Conservation (phyloP, 2,329 filamentous ascomycete genomes). For the Alternaria sp. region DNA sequence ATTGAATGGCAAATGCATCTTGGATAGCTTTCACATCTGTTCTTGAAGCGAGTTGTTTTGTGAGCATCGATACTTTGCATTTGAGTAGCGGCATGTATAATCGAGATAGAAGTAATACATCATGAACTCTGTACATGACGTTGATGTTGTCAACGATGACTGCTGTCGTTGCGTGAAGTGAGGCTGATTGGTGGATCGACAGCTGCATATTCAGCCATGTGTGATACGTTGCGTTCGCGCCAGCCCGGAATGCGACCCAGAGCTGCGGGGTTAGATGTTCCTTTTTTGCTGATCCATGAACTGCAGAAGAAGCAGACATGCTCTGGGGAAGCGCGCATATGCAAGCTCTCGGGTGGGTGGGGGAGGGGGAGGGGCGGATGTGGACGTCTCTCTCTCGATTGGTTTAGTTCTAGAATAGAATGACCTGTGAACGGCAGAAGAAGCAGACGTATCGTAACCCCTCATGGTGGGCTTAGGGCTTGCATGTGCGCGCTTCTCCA, state of each 20-base stretch:
- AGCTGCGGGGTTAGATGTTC: background rate
- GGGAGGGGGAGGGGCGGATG: too few species aligned
- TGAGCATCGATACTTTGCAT: background rate
- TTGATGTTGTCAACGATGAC: background rate
- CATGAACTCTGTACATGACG: background rate
- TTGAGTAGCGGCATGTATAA: background rate
- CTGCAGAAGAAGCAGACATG: background rate
- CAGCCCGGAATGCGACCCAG: background rate
- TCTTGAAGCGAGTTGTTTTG: background rate
- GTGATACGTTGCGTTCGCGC: background rate
- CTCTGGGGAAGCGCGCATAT: too few species aligned
- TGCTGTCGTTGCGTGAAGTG: background rate
- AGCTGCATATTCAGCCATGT: background rate
- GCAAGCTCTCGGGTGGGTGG: too few species aligned
- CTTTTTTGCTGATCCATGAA: background rate
- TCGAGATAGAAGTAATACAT: background rate
- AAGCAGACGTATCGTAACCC: too few species aligned
- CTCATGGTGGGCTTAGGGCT: too few species aligned
- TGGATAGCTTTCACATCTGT: background rate
- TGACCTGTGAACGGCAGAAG: too few species aligned
- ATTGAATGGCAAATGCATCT: slow-evolving; percentile 24
- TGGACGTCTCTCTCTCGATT: too few species aligned
- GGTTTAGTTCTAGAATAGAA: too few species aligned
- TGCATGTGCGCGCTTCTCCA: too few species aligned
- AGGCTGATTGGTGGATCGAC: background rate